Base-by-base conservation (phyloP, 768 basidiomycete species). In the Tephrocybe rancida region DNA sequence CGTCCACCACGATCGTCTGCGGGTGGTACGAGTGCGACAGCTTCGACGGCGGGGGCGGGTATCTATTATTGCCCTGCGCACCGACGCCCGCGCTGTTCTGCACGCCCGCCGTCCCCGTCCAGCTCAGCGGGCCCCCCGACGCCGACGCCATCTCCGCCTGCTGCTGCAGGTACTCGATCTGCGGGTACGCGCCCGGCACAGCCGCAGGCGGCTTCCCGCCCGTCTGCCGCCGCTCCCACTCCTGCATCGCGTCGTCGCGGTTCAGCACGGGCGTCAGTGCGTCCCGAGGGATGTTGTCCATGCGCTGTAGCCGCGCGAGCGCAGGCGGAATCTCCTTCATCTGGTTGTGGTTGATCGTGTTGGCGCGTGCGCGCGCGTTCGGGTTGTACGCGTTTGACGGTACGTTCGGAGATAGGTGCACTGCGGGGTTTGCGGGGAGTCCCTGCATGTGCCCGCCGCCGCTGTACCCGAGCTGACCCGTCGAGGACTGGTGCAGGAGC, bases 311-410 rank as follows among this genome's bases (percentile, higher is more conserved):
- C 29, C 92, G 82, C 21, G 93, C 94, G 22, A 99, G 77, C 35
- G 96, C 95, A 19, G 96, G 92, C 25, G 97, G 97, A n/a, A 99
- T 85, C 48, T 83, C 81, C 62, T 97, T 94, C 84, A 92, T 89
- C 63, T 80, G 83, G 67, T 92, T 92, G 72, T 79, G 82, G 67
- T 93, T 92, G 72, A 96, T 90, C 27, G 96, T 98, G 69, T 95
- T 96, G 7, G 95, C 90, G 34, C 96, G 82, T 10, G 82, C 85
- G 13, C 94, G 82, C 21, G 86, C 70, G 59, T 76, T 80, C 25
- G 87, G 78, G 65, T 87, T 84, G 70, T 90, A 92, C 4, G 88
- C 81, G 52, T 77, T 85, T 13, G 87, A 76, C 1, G 88, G 79
- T 48, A 82, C 75, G 64, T 85, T 78, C 27, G 86, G 75, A 61